Evolutionary conservation across 1,284 basidiomycete species (phyloP).

Genomic region (Lignosus rhinocerotis): DNA sequence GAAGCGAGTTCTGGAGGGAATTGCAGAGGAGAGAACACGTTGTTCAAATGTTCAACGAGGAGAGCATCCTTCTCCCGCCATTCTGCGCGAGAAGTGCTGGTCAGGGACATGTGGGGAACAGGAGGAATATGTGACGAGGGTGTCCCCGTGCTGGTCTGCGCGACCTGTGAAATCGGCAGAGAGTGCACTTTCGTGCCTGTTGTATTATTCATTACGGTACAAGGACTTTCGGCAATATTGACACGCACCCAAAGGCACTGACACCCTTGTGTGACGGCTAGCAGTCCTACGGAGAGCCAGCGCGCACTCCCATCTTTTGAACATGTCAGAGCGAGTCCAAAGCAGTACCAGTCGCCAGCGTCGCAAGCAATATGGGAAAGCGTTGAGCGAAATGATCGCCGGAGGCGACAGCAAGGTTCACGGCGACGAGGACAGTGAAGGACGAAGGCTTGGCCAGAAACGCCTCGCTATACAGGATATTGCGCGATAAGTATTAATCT

Average conservation of each 20-base stretch:
- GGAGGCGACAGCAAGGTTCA: background rate
- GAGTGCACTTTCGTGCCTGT: background rate
- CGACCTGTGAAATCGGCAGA: conserved; percentile 8
- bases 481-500: background rate
- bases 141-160: background rate
- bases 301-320: conserved; percentile 21
- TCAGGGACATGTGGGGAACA: background rate
- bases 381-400: background rate
- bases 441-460: background rate
- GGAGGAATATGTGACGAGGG: background rate
- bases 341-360: conserved; percentile 1
- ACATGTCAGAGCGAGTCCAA: conserved; percentile 8
- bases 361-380: background rate
- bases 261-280: conserved; percentile 12
- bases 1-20: conserved; percentile 70
- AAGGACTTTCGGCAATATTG: background rate
- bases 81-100: conserved; percentile 14
- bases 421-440: background rate
- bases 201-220: background rate
- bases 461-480: background rate
- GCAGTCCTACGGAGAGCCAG: conserved; percentile 21
- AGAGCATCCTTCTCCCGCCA: conserved; percentile 16
- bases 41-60: conserved; percentile 57
- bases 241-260: conserved; percentile 15
- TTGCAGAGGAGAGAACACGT: conserved; percentile 61